Evolutionary conservation across 352 stramenopile species (phyloP), one percentile per base, ranked within the genome.

Genomic region (Phytophthora nicotianae): DNA sequence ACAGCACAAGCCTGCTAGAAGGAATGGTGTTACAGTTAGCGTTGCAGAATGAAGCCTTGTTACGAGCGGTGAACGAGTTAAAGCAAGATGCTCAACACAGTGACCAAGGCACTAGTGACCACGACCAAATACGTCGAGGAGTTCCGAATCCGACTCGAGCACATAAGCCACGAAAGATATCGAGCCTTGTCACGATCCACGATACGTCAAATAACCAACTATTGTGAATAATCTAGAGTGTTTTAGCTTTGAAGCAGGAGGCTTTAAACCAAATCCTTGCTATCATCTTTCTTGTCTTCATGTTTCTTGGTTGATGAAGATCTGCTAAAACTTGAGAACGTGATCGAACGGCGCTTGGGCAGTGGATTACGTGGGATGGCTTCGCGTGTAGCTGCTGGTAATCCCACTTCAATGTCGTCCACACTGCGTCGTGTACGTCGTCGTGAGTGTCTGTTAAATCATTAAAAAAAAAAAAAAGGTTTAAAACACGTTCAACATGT

Each of bases 381-480:
- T 38, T 84, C 66, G 13, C 73, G 77, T 10, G 70, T 77, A 2
- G 81, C 72, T 17, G 80, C 52, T 3, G 81, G 82, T 54, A 93
- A 58, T 3, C 82, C 84, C 23, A 93, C 75, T 40, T 93, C 84
- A 60, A 94, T 88, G 43, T 94, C 85, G 47, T 94, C 85, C 14
- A 92, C 71, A 35, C 76, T 90, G 48, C 77, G 74, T 13, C 78
- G 72, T 27, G 70, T 52, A 29, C 43, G 55, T 70, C 58, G 23
- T 65, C 50, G 46, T 51, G 41, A 23, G 8, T 17, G 32, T 53
- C 56, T 68, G 42, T 38, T 7, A 45, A 32, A 60, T 19, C 37
- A 64, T 46, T 40, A 68, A 52, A 41, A 66, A 52, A 33, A 26
- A 14, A 38, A 46, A 26, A 43, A 33, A 45, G 2, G 21, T 11